Base-by-base conservation (phyloP, 2,329 filamentous ascomycete species). In the Claviceps humidiphila region DNA sequence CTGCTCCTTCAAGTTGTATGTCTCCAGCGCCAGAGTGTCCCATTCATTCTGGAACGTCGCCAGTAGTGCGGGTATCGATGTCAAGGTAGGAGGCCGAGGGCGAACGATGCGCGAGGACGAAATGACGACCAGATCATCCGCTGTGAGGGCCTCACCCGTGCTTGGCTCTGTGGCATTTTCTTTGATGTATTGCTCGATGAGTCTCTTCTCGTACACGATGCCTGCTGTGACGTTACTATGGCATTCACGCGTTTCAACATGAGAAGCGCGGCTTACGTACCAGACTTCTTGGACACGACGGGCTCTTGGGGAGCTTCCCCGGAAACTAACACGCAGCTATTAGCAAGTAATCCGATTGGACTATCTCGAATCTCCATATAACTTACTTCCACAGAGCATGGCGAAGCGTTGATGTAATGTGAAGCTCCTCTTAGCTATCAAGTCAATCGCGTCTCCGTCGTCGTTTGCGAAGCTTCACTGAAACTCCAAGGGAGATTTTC, bases 1-100 rank as follows among this genome's bases (percentile, higher is more conserved):
- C 65, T 95, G 89, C 68, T 96, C 87, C 71, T 87, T 85, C 55
- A 97, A 73, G 59, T 88, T 93, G 68, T 89, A 96, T 49, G 89
- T 87, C 71, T 98, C 93, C 39, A 97, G 75, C 13, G 91, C 88
- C 45, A 96, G 73, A 8, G 90, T 85, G 66, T 98, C 93, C 93
- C 93, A 98, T 75, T 98, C 93, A 68, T 95, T 95, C 68, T 98
- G 93, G 68, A 98, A 97, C 41, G 90, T 86, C 49, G 88, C 86
- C 52, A 98, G 85, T 52, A 98, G 80, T 17, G 93, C 89, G 22
- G 93, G 93, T 64, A 98, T 95, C 40, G 93, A 98, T 51, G 93
- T 97, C 62, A 97, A 82, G 38, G 89, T 90, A 37, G 93, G 91
- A 54, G 93, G 90, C 63, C 93, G 82, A 49, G 93, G 91, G 61